These are phyloP conservation scores for Fusarium guadeloupense DNA, from an alignment of 2,329 filamentous ascomycete species.

Conservation along the genomic window DNA sequence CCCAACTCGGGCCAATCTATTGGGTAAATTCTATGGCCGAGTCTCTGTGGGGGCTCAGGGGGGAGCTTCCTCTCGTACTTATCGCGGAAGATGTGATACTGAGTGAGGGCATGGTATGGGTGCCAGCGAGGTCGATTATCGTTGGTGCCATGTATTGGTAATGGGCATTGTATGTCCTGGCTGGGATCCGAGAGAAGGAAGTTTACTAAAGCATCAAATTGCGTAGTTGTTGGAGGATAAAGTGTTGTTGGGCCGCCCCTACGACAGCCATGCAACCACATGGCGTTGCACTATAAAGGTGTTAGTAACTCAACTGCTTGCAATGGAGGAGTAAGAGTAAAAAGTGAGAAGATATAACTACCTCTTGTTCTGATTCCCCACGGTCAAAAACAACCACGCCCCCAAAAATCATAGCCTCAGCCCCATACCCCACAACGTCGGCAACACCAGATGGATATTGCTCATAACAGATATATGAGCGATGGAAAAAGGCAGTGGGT, in stretches of 20 bases:
- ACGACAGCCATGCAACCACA: background rate
- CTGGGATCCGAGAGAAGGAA: background rate
- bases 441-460: conserved; percentile 11
- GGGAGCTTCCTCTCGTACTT: conserved; percentile 1
- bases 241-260: background rate
- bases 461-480: background rate
- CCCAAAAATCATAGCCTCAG: conserved; percentile 23
- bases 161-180: background rate
- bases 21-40: background rate
- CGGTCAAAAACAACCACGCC: conserved; percentile 20
- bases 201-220: conserved; percentile 6
- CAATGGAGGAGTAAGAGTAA: too few species aligned
- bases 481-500: conserved; percentile 5
- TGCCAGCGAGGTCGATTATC: conserved; percentile 23
- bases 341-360: background rate
- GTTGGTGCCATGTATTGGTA: background rate
- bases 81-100: conserved; percentile 21
- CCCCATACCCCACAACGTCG: conserved; percentile 24
- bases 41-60: background rate
- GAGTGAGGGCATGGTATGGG: background rate
- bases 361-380: conserved; percentile 11
- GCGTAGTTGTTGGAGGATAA: conserved; percentile 4
- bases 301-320: background rate
- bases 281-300: background rate
- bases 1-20: conserved; percentile 12